These are phyloP conservation scores for Acacia melanoxylon DNA, from an alignment of 306 rosid species.

Conservation along the genomic window DNA sequence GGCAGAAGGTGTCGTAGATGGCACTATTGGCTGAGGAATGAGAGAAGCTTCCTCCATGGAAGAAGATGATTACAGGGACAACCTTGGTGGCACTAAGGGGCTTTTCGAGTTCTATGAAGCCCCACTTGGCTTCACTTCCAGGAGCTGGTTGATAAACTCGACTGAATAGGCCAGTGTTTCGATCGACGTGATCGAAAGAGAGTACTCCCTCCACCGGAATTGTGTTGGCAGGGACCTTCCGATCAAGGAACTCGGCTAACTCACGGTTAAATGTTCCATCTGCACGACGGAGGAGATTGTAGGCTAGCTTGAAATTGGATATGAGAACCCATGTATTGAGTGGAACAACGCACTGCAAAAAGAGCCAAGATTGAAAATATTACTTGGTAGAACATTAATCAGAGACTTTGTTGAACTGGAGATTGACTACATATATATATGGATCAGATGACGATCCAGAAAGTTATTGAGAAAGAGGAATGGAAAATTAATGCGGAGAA, in stretches of 20 bases:
- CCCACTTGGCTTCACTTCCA: neutral
- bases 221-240: constrained; percentile 60
- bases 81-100: constrained; percentile 42
- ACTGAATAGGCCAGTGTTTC: constrained; percentile 44
- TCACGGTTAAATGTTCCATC: constrained; percentile 77
- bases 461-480: constrained; percentile 7
- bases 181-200: constrained; percentile 66
- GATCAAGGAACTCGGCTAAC: constrained; percentile 73
- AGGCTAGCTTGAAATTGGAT: constrained; percentile 75
- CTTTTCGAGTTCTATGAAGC: constrained; percentile 38
- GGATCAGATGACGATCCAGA: neutral
- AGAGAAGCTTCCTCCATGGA: constrained; percentile 80
- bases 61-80: constrained; percentile 64
- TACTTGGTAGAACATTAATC: neutral
- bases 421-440: neutral
- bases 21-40: constrained; percentile 74
- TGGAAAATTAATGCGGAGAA: constrained; percentile 10
- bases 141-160: constrained; percentile 54
- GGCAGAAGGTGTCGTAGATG: constrained; percentile 64
- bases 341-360: constrained; percentile 64
- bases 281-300: constrained; percentile 76
- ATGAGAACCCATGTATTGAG: constrained; percentile 78
- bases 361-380: constrained; percentile 16
- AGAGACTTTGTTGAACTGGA: neutral
- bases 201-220: constrained; percentile 51